Percentiles rank a stretch among this genome's conserved stretches.
Conservation (phyloP, 352 stramenopile genomes). For the Pythium brachiatum region DNA sequence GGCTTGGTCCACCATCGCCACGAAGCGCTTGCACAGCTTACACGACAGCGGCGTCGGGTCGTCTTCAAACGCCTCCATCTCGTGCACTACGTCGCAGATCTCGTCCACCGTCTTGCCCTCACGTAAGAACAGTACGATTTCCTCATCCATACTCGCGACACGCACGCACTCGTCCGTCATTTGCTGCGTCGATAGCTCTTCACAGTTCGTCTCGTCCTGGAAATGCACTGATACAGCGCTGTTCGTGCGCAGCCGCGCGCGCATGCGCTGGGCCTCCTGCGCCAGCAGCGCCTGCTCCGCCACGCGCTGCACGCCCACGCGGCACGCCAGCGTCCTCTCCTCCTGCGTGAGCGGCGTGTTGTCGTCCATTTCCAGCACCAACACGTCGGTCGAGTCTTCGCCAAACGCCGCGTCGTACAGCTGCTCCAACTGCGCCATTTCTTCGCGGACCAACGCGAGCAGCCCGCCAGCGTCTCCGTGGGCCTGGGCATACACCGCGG, state of each 20-base stretch:
- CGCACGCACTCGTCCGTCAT: constrained; percentile 44
- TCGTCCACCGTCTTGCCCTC: constrained; percentile 43
- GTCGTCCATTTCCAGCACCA: no score
- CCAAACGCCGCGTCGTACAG: constrained; percentile 31
- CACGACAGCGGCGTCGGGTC: constrained; percentile 51
- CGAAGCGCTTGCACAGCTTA: constrained; percentile 73
- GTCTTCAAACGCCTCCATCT: constrained; percentile 9
- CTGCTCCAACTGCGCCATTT: constrained; percentile 44
- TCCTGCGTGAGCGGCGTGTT: constrained; percentile 10
- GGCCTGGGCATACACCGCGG: constrained; percentile 4
- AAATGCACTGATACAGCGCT: constrained; percentile 41
- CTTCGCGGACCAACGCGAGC: constrained; percentile 32
- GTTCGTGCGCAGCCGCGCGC: constrained; percentile 33
- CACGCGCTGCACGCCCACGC: constrained; percentile 42
- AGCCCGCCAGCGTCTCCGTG: constrained; percentile 19
- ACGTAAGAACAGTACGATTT: constrained; percentile 39
- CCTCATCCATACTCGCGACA: constrained; percentile 41
- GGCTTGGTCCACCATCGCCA: constrained; percentile 67
- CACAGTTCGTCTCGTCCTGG: constrained; percentile 46
- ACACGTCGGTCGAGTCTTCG: constrained; percentile 8
- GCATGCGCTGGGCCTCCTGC: constrained; percentile 28
- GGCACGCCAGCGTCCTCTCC: constrained; percentile 42
- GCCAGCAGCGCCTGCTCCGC: constrained; percentile 43
- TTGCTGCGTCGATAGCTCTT: constrained; percentile 34
- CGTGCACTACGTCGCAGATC: constrained; percentile 41